Evolutionary conservation across 2,329 filamentous ascomycete species (phyloP).

Genomic region (Chaetomium olivaceum): DNA sequence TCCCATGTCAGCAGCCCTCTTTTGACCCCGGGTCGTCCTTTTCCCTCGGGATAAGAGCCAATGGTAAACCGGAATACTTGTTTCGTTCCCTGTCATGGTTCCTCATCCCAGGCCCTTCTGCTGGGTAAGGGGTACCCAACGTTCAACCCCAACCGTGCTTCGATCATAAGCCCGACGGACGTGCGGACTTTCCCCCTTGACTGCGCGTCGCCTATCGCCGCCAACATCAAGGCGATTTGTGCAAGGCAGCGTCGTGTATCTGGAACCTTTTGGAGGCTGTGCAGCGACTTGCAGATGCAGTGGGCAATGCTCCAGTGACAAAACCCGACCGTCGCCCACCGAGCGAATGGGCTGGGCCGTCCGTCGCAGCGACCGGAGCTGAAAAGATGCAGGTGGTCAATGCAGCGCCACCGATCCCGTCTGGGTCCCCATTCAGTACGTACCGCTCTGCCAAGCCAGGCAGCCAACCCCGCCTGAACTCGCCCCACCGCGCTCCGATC

Average conservation of each 20-base stretch:
- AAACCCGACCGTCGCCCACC: slow-evolving; percentile 34
- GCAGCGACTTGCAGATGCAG: slow-evolving; percentile 39
- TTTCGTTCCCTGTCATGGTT: background rate
- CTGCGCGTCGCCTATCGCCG: slow-evolving; percentile 18
- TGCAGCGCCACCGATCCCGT: slow-evolving; percentile 35
- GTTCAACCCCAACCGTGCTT: background rate
- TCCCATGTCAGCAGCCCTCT: slow-evolving; percentile 19
- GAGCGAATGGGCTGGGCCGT: slow-evolving; percentile 35
- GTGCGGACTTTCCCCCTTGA: background rate
- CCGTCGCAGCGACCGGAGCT: slow-evolving; percentile 37
- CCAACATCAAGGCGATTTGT: slow-evolving; percentile 14
- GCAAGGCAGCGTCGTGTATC: slow-evolving; percentile 23
- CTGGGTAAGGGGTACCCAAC: slow-evolving; percentile 6
- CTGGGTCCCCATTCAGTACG: slow-evolving; percentile 13
- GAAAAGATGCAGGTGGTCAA: slow-evolving; percentile 39
- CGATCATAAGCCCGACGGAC: background rate
- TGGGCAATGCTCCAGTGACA: slow-evolving; percentile 36
- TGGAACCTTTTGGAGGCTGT: slow-evolving; percentile 37
- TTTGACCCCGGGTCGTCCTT: background rate
- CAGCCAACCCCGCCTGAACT: slow-evolving; percentile 21
- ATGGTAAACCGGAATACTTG: slow-evolving; percentile 1
- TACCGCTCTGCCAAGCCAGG: slow-evolving; percentile 26
- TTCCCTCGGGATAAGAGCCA: slow-evolving; percentile 9
- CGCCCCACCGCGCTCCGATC: slow-evolving; percentile 21
- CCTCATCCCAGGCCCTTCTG: background rate